Evolutionary conservation across 2,329 filamentous ascomycete species (phyloP).

Genomic region (Exophiala sp.): DNA sequence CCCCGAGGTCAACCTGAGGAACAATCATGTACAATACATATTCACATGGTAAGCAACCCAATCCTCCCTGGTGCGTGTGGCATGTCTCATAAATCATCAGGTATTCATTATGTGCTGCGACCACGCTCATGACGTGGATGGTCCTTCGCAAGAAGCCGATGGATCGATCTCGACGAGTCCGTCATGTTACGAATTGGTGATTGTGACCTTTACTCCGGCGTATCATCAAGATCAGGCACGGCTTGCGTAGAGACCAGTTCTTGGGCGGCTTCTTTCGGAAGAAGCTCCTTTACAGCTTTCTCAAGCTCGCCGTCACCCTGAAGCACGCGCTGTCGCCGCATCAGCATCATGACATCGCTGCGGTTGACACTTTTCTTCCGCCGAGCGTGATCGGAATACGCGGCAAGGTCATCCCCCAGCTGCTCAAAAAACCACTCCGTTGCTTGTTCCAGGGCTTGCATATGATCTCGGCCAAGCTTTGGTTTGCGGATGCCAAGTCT

Average conservation of each 20-base stretch:
- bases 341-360: constrained; percentile 71
- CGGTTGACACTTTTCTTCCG: constrained; percentile 75
- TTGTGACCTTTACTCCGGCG: constrained; percentile 4
- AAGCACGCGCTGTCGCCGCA: constrained; percentile 53
- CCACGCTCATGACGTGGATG: constrained; percentile 94
- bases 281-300: constrained; percentile 66
- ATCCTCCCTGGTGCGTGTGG: constrained; percentile 6
- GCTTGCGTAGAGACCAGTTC: constrained; percentile 75
- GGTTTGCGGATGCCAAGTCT: constrained; percentile 63
- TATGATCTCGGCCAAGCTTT: constrained; percentile 66
- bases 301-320: constrained; percentile 22
- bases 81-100: constrained; percentile 44
- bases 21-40: constrained; percentile 97
- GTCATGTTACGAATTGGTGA: constrained; percentile 71
- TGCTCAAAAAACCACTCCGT: constrained; percentile 93
- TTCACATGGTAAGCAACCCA: constrained; percentile 76
- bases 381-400: constrained; percentile 74
- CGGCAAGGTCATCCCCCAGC: constrained; percentile 68
- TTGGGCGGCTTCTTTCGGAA: constrained; percentile 68
- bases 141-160: constrained; percentile 79
- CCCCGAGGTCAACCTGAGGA: constrained; percentile 85
- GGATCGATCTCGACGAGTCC: constrained; percentile 65
- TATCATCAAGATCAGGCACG: constrained; percentile 70
- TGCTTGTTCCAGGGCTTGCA: constrained; percentile 69
- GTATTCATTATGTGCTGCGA: constrained; percentile 80